Evolutionary conservation across 2,329 filamentous ascomycete genomes (phyloP).

Genomic region (Lasiodiplodia sp.): DNA sequence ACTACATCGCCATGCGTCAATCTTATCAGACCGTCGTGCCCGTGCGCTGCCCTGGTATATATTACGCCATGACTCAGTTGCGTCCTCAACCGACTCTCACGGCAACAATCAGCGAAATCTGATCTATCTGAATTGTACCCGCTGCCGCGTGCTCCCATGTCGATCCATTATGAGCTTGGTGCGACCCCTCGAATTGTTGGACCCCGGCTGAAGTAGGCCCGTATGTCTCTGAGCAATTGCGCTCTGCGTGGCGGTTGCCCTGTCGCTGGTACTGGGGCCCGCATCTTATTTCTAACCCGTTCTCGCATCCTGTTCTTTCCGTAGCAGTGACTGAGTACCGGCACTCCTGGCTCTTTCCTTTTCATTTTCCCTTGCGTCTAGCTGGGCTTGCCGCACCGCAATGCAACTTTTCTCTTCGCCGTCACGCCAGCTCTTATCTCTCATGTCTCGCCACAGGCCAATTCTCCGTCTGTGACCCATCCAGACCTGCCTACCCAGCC

Average conservation of each 20-base stretch:
- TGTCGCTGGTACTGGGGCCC: background rate
- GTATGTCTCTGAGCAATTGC: background rate
- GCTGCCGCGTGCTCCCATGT: constrained; percentile 1
- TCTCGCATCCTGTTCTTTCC: background rate
- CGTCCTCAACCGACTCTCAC: background rate
- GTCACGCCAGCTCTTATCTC: constrained; percentile 24
- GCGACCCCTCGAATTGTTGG: background rate
- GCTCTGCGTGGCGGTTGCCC: constrained; percentile 1
- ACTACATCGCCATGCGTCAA: constrained; percentile 4
- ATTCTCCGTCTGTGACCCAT: constrained; percentile 22
- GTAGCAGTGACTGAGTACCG: background rate
- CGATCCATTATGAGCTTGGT: background rate
- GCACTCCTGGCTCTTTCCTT: constrained; percentile 9
- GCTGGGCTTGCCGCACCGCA: constrained; percentile 18
- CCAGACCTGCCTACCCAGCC: constrained; percentile 15
- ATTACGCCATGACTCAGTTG: constrained; percentile 7
- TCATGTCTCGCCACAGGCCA: constrained; percentile 18
- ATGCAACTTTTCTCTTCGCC: background rate
- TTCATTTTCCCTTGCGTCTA: background rate
- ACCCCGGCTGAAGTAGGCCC: background rate
- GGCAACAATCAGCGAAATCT: constrained; percentile 18
- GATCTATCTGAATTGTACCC: constrained; percentile 19
- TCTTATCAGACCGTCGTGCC: background rate
- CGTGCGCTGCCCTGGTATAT: constrained; percentile 14
- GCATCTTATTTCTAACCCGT: constrained; percentile 1